Conservation (phyloP, 2,329 filamentous ascomycete species). For the Triangularia verruculosa region DNA sequence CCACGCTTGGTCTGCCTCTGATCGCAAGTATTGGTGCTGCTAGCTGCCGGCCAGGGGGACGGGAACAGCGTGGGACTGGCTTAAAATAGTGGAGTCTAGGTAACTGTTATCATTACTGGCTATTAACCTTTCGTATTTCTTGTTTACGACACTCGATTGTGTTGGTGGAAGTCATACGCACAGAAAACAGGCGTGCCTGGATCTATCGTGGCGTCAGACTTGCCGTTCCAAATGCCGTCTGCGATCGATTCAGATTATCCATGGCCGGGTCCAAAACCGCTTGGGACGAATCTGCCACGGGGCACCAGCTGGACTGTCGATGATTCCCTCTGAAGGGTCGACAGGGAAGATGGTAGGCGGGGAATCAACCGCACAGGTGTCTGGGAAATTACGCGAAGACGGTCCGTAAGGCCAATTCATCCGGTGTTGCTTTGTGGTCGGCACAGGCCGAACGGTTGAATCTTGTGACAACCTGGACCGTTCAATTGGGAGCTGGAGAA, state of each 20-base stretch:
- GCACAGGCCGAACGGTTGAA: slow-evolving; percentile 8
- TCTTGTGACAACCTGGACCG: background rate
- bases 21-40: background rate
- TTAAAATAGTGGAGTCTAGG: background rate
- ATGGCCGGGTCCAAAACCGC: background rate
- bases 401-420: slow-evolving; percentile 10
- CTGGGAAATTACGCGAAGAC: background rate
- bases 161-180: background rate
- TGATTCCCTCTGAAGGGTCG: background rate
- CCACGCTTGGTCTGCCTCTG: background rate
- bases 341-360: background rate
- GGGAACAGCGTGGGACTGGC: slow-evolving; percentile 11
- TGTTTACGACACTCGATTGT: background rate
- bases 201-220: slow-evolving; percentile 4
- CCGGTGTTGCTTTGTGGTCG: slow-evolving; percentile 6
- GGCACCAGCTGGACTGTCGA: background rate
- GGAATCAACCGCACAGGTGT: background rate
- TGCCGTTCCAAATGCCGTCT: slow-evolving; percentile 5
- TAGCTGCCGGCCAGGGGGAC: slow-evolving; percentile 5
- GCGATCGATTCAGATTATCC: background rate
- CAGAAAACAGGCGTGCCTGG: background rate
- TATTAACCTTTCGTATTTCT: background rate
- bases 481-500: slow-evolving; percentile 1
- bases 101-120: background rate
- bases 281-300: background rate